Conservation (phyloP, 2,329 filamentous ascomycete species). For the Beauveria asiatica region DNA sequence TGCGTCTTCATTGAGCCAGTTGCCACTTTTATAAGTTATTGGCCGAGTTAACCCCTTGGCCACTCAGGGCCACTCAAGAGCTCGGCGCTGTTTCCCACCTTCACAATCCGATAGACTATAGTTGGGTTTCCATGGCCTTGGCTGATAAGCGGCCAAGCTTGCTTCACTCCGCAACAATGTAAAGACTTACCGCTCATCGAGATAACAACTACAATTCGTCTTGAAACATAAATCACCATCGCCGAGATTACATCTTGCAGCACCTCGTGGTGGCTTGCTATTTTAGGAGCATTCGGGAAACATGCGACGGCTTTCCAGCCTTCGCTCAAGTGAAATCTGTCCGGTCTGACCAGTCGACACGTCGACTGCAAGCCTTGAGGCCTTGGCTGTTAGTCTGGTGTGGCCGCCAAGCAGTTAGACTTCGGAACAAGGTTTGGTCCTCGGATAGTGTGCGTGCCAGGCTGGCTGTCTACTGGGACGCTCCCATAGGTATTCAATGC, state of each 20-base stretch:
- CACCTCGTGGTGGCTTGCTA: constrained; percentile 3
- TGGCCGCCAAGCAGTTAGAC: constrained; percentile 4
- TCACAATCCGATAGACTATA: not conserved
- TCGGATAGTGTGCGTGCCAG: not conserved
- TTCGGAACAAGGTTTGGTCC: constrained; percentile 3
- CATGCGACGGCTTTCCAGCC: not conserved
- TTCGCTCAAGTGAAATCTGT: not conserved
- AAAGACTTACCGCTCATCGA: not conserved
- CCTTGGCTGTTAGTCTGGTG: not conserved
- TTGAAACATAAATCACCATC: not conserved
- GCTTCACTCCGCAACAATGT: not conserved
- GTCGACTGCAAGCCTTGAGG: not conserved
- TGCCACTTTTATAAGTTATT: not conserved
- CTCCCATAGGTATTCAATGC: not conserved
- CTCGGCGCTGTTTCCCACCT: not conserved
- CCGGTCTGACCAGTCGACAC: not conserved
- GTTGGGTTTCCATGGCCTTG: not conserved
- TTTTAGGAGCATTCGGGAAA: not conserved
- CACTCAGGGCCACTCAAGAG: not conserved
- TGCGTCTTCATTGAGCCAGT: not conserved
- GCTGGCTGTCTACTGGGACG: not conserved
- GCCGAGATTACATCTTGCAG: constrained; percentile 4
- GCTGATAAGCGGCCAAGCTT: not conserved
- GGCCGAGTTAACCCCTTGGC: not conserved
- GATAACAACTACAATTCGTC: not conserved